Base-by-base conservation (phyloP, 176 grass and related monocot genomes). In the Dactylis glomerata region DNA sequence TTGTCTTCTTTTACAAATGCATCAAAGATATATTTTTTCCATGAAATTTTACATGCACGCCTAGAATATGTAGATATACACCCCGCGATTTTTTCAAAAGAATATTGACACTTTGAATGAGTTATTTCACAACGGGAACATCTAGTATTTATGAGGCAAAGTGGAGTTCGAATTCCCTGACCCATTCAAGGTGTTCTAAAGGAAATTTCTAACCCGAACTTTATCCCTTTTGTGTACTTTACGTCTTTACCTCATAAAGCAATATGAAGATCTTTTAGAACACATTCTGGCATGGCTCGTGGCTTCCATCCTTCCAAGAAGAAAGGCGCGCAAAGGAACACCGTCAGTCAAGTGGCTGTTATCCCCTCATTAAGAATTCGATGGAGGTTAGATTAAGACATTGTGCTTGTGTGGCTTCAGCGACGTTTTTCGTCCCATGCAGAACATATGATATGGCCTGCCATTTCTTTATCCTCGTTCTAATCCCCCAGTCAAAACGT, bases 381-480 rank as follows among this genome's bases (percentile, higher is more conserved):
- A 36, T 10, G 57, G 14, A 23, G 73, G 71, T 17, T 14, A 52
- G 67, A 61, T 10, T 34, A 26, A 42, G 52, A 83, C 32, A 15
- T 4, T 12, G 31, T 30, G 82, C 77, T 70, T 78, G 14, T 61
- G 23, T 26, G 36, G 27, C 71, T 4, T n/a, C 8, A 26, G 69
- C 20, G 59, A 81, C 37, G 30, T 19, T 68, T 81, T 85, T 68
- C 50, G 77, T 68, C 17, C 17, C 40, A 68, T 33, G 82, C 87
- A 65, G 87, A 81, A 76, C 37, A 9, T 28, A 58, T 47, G 87
- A 9, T 28, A 58, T 47, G 87, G 10, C 19, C 57, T 12, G 2
- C 4, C 64, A 42, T 17, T 44, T 17, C 2, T 24, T 64, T 17
- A 22, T 20, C n/a, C 5, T 61, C 36, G 37, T 83, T 54, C 30